phyloP scores from a whole-genome alignment of 805 yeast species.

The Groenewaldozyma tartarivorans region DNA sequence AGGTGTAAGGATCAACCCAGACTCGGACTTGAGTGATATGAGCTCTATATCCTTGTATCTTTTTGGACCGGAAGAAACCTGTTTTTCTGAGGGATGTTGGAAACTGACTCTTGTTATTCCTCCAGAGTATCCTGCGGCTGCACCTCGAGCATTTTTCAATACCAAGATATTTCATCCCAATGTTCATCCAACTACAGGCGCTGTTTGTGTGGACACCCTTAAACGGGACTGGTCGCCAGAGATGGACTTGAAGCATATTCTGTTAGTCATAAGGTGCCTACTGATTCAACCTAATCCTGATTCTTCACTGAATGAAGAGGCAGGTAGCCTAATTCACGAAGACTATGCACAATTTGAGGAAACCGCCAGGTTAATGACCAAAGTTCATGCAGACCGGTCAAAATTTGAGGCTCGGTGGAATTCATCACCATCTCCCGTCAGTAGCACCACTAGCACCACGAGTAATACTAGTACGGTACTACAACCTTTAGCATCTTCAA shows the following conservation, averaged over 20 bases:
- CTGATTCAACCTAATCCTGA: slow-evolving; percentile 26
- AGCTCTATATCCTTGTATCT: slow-evolving; percentile 1
- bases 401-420: too few species aligned
- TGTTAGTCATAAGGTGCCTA: slow-evolving; percentile 22
- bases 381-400: slow-evolving; percentile 25
- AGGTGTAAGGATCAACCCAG: slow-evolving; percentile 5
- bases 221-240: slow-evolving; percentile 24
- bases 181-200: slow-evolving; percentile 24
- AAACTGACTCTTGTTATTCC: slow-evolving; percentile 31
- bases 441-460: too few species aligned
- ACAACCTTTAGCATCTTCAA: not conserved
- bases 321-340: slow-evolving; percentile 24
- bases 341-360: slow-evolving; percentile 20
- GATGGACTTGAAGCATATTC: slow-evolving; percentile 19
- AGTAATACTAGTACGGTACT: too few species aligned
- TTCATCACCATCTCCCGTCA: too few species aligned
- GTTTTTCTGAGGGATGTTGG: slow-evolving; percentile 40
- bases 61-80: slow-evolving; percentile 33
- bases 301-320: slow-evolving; percentile 25
- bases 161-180: slow-evolving; percentile 25
- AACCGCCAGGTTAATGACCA: slow-evolving; percentile 22
- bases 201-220: slow-evolving; percentile 26
- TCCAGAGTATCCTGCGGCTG: slow-evolving; percentile 33
- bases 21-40: slow-evolving; percentile 4
- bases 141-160: slow-evolving; percentile 36